Percentiles rank a stretch among this genome's conserved stretches.
phyloP scores from a whole-genome alignment of 225 moss, liverwort and hornwort genomes.

The Bryoerythrophyllum caledonicum region DNA sequence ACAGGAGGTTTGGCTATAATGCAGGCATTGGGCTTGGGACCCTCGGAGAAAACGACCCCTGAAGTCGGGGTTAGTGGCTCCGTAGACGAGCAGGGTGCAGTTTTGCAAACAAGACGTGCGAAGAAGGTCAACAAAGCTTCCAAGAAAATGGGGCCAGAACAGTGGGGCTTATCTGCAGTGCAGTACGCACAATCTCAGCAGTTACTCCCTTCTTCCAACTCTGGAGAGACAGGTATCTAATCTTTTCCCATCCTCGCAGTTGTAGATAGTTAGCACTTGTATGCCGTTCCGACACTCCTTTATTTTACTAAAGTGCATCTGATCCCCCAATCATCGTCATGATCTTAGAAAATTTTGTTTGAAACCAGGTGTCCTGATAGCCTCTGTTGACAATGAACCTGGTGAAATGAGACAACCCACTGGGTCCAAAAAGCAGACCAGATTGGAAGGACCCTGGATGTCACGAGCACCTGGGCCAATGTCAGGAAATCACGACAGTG shows the following conservation, averaged over 20 bases:
- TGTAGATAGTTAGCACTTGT: too few species aligned
- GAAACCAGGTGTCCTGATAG: constrained; percentile 16
- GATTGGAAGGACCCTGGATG: constrained; percentile 7
- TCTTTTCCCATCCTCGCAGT: not conserved
- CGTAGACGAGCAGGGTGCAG: constrained; percentile 11
- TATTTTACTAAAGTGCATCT: not conserved
- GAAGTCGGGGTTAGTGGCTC: constrained; percentile 16
- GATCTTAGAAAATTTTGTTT: not conserved
- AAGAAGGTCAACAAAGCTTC: constrained; percentile 19
- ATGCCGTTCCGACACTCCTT: not conserved
- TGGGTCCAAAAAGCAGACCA: constrained; percentile 14
- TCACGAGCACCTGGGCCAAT: constrained; percentile 15
- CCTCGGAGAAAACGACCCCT: not conserved
- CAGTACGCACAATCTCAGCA: constrained; percentile 35
- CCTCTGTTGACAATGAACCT: constrained; percentile 3
- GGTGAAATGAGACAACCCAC: constrained; percentile 17
- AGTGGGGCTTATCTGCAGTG: constrained; percentile 37
- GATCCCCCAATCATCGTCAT: not conserved
- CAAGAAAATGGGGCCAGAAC: constrained; percentile 35
- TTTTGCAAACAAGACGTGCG: constrained; percentile 14
- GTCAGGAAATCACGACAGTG: constrained; percentile 6
- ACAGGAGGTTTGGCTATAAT: constrained; percentile 4
- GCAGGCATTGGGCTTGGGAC: constrained; percentile 8
- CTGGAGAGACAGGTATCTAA: constrained; percentile 23
- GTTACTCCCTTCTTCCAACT: constrained; percentile 11